phyloP scores from a whole-genome alignment of 495 filamentous ascomycete species.

The Tuber melanosporum region DNA sequence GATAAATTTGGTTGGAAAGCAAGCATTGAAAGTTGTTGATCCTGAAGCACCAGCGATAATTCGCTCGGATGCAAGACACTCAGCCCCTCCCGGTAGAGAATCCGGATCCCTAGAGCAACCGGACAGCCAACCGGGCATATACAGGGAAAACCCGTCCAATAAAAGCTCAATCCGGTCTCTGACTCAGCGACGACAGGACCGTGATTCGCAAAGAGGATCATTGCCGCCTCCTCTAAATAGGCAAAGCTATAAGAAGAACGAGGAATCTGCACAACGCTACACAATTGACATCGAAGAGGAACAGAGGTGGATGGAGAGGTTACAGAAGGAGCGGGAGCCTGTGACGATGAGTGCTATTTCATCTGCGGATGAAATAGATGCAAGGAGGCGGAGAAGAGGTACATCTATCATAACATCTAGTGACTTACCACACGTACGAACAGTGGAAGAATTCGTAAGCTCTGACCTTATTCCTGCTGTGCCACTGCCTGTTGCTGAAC shows the following conservation, averaged over 20 bases:
- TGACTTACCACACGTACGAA: conserved; percentile 19
- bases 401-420: conserved; percentile 47
- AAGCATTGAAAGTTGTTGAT: conserved; percentile 49
- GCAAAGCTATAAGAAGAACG: conserved; percentile 30
- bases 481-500: not conserved
- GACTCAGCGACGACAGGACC: conserved; percentile 28
- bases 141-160: conserved; percentile 14
- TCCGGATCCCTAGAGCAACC: conserved; percentile 19
- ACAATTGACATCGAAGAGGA: conserved; percentile 48
- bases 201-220: conserved; percentile 30
- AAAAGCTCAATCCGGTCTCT: conserved; percentile 11
- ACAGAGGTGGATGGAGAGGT: conserved; percentile 44
- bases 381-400: conserved; percentile 41
- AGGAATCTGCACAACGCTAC: conserved; percentile 31
- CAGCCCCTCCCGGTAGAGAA: conserved; percentile 6
- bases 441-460: conserved; percentile 43
- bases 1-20: conserved; percentile 67
- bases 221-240: conserved; percentile 28
- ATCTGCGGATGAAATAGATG: conserved; percentile 25
- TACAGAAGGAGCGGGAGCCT: conserved; percentile 43
- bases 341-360: conserved; percentile 29
- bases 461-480: conserved; percentile 2
- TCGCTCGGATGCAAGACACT: conserved; percentile 12
- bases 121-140: conserved; percentile 22
- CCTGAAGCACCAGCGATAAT: conserved; percentile 29